phyloP scores from a whole-genome alignment of 805 yeast species.

The Candida xyloterini region DNA sequence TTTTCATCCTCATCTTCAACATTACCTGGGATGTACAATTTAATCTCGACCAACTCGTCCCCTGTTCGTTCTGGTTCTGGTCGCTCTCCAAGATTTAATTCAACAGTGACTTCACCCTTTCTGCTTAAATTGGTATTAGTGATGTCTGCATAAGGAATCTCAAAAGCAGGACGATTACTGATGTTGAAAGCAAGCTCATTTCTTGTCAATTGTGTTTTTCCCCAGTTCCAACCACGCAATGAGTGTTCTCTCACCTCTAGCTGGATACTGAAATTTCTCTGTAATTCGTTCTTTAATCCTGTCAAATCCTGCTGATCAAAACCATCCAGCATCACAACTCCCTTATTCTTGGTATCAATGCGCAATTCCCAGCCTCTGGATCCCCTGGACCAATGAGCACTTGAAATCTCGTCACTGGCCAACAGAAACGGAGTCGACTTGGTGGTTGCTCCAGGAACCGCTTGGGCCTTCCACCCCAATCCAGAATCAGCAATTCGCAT shows the following conservation, averaged over 20 bases:
- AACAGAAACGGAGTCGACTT: constrained; percentile 75
- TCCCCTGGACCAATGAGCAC: constrained; percentile 90
- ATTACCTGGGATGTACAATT: constrained; percentile 90
- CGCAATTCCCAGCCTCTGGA: constrained; percentile 87
- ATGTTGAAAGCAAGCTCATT: constrained; percentile 85
- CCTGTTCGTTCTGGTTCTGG: constrained; percentile 64
- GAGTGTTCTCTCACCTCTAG: constrained; percentile 89
- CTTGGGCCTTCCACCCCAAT: constrained; percentile 80
- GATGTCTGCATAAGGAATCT: constrained; percentile 78
- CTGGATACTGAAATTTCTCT: constrained; percentile 65
- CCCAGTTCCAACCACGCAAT: constrained; percentile 99
- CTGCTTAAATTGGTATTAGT: constrained; percentile 87
- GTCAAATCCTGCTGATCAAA: constrained; percentile 83
- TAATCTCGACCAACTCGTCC: constrained; percentile 92
- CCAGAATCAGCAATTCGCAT: constrained; percentile 97
- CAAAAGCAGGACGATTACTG: constrained; percentile 87
- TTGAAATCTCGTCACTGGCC: constrained; percentile 79
- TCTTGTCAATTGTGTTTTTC: constrained; percentile 86
- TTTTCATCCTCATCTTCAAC: constrained; percentile 45
- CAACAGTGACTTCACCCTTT: constrained; percentile 90
- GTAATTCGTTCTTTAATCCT: constrained; percentile 77
- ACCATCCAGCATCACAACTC: constrained; percentile 87
- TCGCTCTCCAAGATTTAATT: constrained; percentile 56
- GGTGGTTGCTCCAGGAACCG: constrained; percentile 42
- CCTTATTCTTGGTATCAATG: constrained; percentile 83